Conservation (phyloP, 495 filamentous ascomycete genomes). For the Penicillium silybi region DNA sequence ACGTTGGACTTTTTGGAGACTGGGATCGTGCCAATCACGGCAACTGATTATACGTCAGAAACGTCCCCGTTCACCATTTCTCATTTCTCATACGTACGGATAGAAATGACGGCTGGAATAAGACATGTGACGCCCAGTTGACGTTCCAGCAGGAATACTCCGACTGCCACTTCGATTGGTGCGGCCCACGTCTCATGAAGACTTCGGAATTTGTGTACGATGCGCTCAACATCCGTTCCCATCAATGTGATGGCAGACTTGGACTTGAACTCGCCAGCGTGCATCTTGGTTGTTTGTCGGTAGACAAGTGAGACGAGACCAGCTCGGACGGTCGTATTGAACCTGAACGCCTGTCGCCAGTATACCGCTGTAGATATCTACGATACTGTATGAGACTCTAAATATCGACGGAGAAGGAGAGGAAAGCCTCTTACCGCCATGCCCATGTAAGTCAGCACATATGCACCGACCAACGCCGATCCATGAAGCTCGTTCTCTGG, state of each 20-base stretch:
- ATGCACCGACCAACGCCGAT: slow-evolving; percentile 55
- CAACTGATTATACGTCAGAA: too few species aligned
- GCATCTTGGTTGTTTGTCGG: slow-evolving; percentile 28
- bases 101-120: slow-evolving; percentile 43
- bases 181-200: slow-evolving; percentile 52
- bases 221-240: slow-evolving; percentile 50
- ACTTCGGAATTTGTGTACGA: slow-evolving; percentile 25
- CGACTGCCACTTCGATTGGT: slow-evolving; percentile 48
- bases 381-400: neutral
- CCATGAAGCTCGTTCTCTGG: slow-evolving; percentile 35
- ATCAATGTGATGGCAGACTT: slow-evolving; percentile 50
- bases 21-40: slow-evolving; percentile 12
- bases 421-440: slow-evolving; percentile 43
- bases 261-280: slow-evolving; percentile 25
- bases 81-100: slow-evolving; percentile 32
- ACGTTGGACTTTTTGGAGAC: slow-evolving; percentile 7
- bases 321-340: slow-evolving; percentile 49
- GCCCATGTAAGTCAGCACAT: slow-evolving; percentile 50
- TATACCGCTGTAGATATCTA: slow-evolving; percentile 44
- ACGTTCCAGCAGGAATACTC: slow-evolving; percentile 46
- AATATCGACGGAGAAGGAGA: neutral
- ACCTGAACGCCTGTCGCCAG: slow-evolving; percentile 46
- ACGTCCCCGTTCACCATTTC: too few species aligned
- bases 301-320: slow-evolving; percentile 38
- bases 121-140: slow-evolving; percentile 44